These are phyloP conservation scores for Crucibulum laeve DNA, from an alignment of 768 basidiomycete genomes.

Conservation along the genomic window DNA sequence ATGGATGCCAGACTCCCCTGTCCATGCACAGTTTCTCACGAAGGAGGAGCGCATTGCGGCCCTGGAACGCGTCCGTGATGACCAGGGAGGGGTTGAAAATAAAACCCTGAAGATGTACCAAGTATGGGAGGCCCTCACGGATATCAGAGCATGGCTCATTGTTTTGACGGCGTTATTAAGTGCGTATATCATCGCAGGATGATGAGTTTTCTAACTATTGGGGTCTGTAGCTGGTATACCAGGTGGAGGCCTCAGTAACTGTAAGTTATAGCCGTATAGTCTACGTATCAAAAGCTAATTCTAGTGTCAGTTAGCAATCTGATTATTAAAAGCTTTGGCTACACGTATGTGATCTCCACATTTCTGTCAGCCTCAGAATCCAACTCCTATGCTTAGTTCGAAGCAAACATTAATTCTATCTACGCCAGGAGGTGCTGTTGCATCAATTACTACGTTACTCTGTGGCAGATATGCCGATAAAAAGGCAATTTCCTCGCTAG, in stretches of 20 bases:
- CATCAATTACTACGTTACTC: slow-evolving; percentile 39
- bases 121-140: slow-evolving; percentile 49
- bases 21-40: slow-evolving; percentile 51
- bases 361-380: not conserved
- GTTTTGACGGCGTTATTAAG: slow-evolving; percentile 57
- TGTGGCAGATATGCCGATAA: slow-evolving; percentile 67
- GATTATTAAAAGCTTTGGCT: slow-evolving; percentile 61
- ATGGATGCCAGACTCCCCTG: slow-evolving; percentile 64
- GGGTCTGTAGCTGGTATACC: slow-evolving; percentile 59
- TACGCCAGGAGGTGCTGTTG: slow-evolving; percentile 52
- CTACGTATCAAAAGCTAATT: not conserved
- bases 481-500: slow-evolving; percentile 31
- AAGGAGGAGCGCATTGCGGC: slow-evolving; percentile 58
- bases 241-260: slow-evolving; percentile 60
- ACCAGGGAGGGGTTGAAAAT: slow-evolving; percentile 61
- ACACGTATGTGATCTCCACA: slow-evolving; percentile 40
- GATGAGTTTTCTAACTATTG: no score
- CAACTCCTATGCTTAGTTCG: slow-evolving; percentile 27
- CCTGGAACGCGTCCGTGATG: slow-evolving; percentile 60
- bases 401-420: slow-evolving; percentile 57
- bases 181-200: slow-evolving; percentile 32
- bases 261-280: slow-evolving; percentile 28
- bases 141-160: slow-evolving; percentile 60
- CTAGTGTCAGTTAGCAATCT: slow-evolving; percentile 47
- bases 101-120: slow-evolving; percentile 57